These are phyloP conservation scores for Pistacia atlantica DNA, from an alignment of 345 rosid species.

Conservation along the genomic window DNA sequence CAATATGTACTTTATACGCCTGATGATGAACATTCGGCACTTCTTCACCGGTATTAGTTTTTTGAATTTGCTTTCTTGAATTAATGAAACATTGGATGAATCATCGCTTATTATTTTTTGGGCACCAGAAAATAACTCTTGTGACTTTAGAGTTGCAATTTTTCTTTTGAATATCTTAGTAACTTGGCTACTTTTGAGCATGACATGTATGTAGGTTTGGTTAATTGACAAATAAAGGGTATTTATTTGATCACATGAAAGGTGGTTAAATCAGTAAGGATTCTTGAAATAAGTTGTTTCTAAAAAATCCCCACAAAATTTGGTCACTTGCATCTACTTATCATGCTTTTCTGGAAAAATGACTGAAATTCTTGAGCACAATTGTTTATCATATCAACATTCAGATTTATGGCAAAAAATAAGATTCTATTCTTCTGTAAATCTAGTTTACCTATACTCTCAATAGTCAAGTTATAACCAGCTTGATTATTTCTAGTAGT, in stretches of 20 bases:
- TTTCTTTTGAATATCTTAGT: too few relatives aligned
- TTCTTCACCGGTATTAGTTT: conserved; percentile 76
- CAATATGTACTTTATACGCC: conserved; percentile 77
- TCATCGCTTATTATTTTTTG: background rate
- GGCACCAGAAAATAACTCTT: background rate
- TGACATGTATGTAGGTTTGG: too few relatives aligned
- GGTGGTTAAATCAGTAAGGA: too few relatives aligned
- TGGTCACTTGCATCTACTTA: too few relatives aligned
- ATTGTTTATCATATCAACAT: background rate
- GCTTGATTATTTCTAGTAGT: background rate
- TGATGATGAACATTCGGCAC: conserved; percentile 86
- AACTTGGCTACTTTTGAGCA: too few relatives aligned
- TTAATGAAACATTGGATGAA: background rate
- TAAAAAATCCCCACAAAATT: too few relatives aligned
- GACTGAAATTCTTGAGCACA: background rate
- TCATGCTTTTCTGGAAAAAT: background rate
- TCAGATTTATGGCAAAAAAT: too few relatives aligned
- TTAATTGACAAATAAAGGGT: too few relatives aligned
- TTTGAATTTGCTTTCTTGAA: conserved; percentile 20
- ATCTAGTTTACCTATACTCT: background rate
- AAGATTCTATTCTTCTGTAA: background rate
- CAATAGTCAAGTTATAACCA: background rate
- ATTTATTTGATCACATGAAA: too few relatives aligned
- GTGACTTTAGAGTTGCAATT: background rate
- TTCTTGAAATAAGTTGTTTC: too few relatives aligned